These are phyloP conservation scores for Cucumis sativus DNA, from an alignment of 306 rosid genomes.

Conservation along the genomic window Cucumber_9930_V3 NC_026656.2:17664501-17665000, in stretches of 20 bases:
- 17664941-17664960: conserved; percentile 64
- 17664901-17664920: neutral
- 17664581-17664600: neutral
- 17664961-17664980: conserved; percentile 71
- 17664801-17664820: neutral
- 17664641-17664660: neutral
- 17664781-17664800: neutral
- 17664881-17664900: neutral
- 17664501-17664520: conserved; percentile 53
- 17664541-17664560: conserved; percentile 83
- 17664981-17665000: conserved; percentile 81
- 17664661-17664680: neutral
- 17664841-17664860: neutral
- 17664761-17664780: neutral
- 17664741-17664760: neutral
- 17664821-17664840: neutral
- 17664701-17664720: neutral
- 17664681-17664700: neutral
- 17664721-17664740: neutral
- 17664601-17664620: neutral
- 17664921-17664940: neutral
- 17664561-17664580: conserved; percentile 32
- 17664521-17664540: conserved; percentile 69
- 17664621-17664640: neutral
- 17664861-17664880: neutral